Conservation (phyloP, 495 filamentous ascomycete species). For the Rostrohypoxylon terebratum region DNA sequence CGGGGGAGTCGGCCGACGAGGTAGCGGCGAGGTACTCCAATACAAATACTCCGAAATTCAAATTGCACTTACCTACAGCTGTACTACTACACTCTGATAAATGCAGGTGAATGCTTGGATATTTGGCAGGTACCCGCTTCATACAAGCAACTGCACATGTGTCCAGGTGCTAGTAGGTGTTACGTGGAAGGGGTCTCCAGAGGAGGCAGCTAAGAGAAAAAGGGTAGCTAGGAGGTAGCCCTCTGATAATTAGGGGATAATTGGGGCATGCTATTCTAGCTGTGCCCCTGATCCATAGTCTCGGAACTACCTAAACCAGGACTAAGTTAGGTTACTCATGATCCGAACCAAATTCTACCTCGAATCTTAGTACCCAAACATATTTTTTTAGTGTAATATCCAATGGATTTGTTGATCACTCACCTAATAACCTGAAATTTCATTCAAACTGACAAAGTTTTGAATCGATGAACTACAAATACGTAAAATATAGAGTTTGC, state of each 20-base stretch:
- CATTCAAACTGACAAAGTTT: not conserved
- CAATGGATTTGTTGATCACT: not conserved
- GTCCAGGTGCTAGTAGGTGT: not conserved
- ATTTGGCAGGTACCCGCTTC: slow-evolving; percentile 2
- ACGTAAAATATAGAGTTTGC: not conserved
- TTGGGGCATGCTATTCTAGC: slow-evolving; percentile 15
- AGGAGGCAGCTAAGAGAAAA: not conserved
- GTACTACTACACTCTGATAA: not conserved
- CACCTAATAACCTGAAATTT: slow-evolving; percentile 6
- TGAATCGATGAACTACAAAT: not conserved
- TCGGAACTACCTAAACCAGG: slow-evolving; percentile 38
- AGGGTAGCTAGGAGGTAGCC: slow-evolving; percentile 1
- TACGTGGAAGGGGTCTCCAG: not conserved
- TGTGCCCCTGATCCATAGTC: slow-evolving; percentile 43
- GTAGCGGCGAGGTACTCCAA: not conserved
- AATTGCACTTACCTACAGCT: slow-evolving; percentile 10
- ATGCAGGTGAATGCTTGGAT: not conserved
- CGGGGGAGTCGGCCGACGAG: slow-evolving; percentile 10
- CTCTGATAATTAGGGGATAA: not conserved
- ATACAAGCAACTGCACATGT: not conserved
- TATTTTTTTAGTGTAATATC: not conserved
- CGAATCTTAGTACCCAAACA: not conserved
- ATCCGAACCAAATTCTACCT: slow-evolving; percentile 13
- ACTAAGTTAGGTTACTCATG: slow-evolving; percentile 22
- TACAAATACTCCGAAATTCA: not conserved